Evolutionary conservation across 345 rosid genomes (phyloP), one percentile per base, ranked within the genome.

Genomic region (Hibiscus tridactylites): DNA sequence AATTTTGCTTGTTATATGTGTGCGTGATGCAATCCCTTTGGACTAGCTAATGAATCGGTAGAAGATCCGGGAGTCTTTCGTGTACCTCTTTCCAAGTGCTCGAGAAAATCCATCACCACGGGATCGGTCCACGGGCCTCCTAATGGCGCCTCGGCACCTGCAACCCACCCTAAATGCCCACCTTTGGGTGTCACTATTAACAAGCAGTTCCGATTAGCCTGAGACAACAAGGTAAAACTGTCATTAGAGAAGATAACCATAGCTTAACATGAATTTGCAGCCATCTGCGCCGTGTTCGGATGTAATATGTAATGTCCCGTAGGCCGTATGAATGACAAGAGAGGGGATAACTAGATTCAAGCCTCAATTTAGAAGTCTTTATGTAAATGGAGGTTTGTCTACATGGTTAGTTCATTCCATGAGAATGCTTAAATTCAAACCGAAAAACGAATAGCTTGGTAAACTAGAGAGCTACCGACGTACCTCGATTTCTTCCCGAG

Each of bases 71-170:
- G 54, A 7, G 76, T 2, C 67, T 72, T 70, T 2, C 56, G 65
- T 62, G 64, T 54, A 71, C 77, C 82, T 50, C 61, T 73, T 77
- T 88, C 88, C 61, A 93, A 72, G 79, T 87, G 74, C 69, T 87
- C 90, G 13, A 94, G 88, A 79, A 94, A 88, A 80, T 91, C 88
- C 93, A 91, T 90, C 64, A 87, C 87, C 33, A 88, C 72, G 0
- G 85, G 76, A 72, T 91, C 98, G 1, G 95, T 88, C 96, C 95
- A 94, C 31, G 97, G 93, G 65, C 93, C 91, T 50, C 98, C 97
- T 4, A 72, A 57, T 2, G 93, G 96, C 61, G 91, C 88, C 75
- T 81, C 92, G 16, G 67, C 61, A 67, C 97, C 97, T 1, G 96
- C 98, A 68, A 90, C 85, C 97, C 98, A 93, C 19, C 97, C 96